Percentiles rank a stretch among this genome's conserved stretches.
phyloP scores from a whole-genome alignment of 768 basidiomycete species.

The Mycena metata region DNA sequence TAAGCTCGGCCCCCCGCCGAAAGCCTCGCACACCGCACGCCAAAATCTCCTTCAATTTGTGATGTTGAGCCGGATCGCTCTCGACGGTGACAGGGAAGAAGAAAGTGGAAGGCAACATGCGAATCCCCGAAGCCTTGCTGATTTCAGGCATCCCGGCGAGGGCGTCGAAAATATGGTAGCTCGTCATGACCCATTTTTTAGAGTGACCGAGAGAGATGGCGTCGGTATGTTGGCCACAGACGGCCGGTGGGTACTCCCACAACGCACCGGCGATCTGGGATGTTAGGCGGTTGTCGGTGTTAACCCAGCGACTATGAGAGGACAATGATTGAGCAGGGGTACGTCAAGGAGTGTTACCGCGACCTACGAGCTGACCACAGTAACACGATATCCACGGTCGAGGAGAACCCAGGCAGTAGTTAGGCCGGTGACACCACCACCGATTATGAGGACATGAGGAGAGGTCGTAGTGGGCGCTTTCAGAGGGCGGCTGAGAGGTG shows the following conservation, averaged over 20 bases:
- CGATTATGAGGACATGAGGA: conserved; percentile 25
- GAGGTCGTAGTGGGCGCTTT: not conserved
- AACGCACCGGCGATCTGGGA: conserved; percentile 34
- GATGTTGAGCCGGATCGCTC: conserved; percentile 1
- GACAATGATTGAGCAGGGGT: conserved; percentile 15
- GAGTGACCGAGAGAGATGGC: conserved; percentile 49
- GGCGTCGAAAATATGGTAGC: conserved; percentile 50
- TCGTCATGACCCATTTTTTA: conserved; percentile 53
- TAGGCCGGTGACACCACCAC: conserved; percentile 20
- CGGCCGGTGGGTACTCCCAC: conserved; percentile 57
- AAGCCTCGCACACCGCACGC: conserved; percentile 44
- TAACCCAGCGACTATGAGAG: conserved; percentile 10
- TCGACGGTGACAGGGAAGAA: conserved; percentile 45
- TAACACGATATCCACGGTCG: conserved; percentile 53
- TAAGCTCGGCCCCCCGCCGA: conserved; percentile 41
- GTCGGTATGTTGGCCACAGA: conserved; percentile 55
- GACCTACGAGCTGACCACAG: conserved; percentile 45
- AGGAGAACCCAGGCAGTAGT: conserved; percentile 49
- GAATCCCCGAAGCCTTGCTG: conserved; percentile 46
- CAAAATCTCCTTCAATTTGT: conserved; percentile 42
- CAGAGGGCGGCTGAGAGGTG: not conserved
- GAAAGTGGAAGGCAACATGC: conserved; percentile 51
- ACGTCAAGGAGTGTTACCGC: conserved; percentile 40
- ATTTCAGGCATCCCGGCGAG: conserved; percentile 38
- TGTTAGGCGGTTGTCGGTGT: conserved; percentile 6